Base-by-base conservation (phyloP, 2,329 filamentous ascomycete genomes). In the Hyphodiscus sp. region DNA sequence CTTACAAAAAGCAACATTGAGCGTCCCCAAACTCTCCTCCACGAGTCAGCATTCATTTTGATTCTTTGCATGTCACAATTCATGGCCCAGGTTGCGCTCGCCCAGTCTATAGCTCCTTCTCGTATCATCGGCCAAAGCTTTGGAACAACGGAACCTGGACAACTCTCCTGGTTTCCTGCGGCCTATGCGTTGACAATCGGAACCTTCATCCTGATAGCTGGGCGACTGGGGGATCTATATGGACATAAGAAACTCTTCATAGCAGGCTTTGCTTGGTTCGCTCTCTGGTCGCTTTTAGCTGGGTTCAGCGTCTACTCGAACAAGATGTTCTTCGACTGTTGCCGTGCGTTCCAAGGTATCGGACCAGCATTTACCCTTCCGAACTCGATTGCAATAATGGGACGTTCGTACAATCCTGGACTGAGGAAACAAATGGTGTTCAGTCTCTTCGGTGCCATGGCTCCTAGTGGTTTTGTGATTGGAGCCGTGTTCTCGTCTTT, bases 111-210 rank as follows among this genome's bases (percentile, higher is more conserved):
- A 10, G 69, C 76, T 8, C 74, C 78, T 8, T 68, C 79, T 0
- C 69, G 67, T 45, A 70, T 74, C 44, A 76, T 81, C 49, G 76
- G 74, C 16, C 57, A 63, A 6, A 58, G 55, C 26, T 81, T 81
- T 56, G 68, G 69, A 16, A 66, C 76, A 45, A 69, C 63, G 2
- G 70, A 73, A 2, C 65, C 69, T 0, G 74, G 73, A 9, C 65
- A 74, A n/a, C 67, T 81, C 15, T 74, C 73, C 41, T 83, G 81
- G 79, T 75, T 78, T 48, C 71, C 80, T 11, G 79, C 79, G 1
- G 78, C 78, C 1, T 85, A 81, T 61, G 74, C 72, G 10, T 65
- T 79, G 1, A 78, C 76, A 0, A 74, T 78, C 56, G 73, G 77
- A 2, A 72, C 76, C 1, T 79, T 80, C 55, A 76, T 81, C 4